Conservation (phyloP, 148 eudicot genomes). For the Chenopodium album region DNA sequence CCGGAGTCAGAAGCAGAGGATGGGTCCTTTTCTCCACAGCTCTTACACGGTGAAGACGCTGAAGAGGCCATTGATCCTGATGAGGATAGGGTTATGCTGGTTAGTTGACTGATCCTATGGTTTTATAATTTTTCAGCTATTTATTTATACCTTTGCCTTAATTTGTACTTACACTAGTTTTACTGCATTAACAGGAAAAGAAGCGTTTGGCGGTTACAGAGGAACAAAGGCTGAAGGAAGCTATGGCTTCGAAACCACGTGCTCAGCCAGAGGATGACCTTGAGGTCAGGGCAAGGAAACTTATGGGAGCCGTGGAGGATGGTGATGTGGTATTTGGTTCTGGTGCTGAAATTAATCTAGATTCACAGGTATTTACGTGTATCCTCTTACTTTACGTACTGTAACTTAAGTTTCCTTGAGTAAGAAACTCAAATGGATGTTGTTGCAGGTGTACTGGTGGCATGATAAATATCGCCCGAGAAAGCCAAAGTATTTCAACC, state of each 20-base stretch:
- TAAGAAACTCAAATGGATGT: not conserved
- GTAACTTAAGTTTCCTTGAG: not conserved
- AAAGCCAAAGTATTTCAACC: slow-evolving; percentile 96
- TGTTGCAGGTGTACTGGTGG: slow-evolving; percentile 98
- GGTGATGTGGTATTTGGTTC: slow-evolving; percentile 92
- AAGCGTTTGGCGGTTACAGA: slow-evolving; percentile 51
- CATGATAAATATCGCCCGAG: slow-evolving; percentile 97
- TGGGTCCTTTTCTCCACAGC: slow-evolving; percentile 90
- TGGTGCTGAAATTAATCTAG: slow-evolving; percentile 74
- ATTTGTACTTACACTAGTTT: not conserved
- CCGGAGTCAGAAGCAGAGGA: slow-evolving; percentile 52
- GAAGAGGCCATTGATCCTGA: slow-evolving; percentile 99
- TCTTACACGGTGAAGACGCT: slow-evolving; percentile 71
- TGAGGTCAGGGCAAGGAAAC: slow-evolving; percentile 75
- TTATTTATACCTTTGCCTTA: not conserved
- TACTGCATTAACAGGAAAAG: slow-evolving; percentile 14
- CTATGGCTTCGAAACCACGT: slow-evolving; percentile 53
- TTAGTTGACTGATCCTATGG: slow-evolving; percentile 25
- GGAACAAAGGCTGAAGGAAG: slow-evolving; percentile 75
- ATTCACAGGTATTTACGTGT: slow-evolving; percentile 61
- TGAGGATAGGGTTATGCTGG: slow-evolving; percentile 76
- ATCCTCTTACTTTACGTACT: not conserved
- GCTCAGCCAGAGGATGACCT: slow-evolving; percentile 68
- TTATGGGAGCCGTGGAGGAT: slow-evolving; percentile 91
- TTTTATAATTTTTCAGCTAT: not conserved